Evolutionary conservation across 805 yeast genomes (phyloP).

Genomic region (Wickerhamomyces xylosicus): DNA sequence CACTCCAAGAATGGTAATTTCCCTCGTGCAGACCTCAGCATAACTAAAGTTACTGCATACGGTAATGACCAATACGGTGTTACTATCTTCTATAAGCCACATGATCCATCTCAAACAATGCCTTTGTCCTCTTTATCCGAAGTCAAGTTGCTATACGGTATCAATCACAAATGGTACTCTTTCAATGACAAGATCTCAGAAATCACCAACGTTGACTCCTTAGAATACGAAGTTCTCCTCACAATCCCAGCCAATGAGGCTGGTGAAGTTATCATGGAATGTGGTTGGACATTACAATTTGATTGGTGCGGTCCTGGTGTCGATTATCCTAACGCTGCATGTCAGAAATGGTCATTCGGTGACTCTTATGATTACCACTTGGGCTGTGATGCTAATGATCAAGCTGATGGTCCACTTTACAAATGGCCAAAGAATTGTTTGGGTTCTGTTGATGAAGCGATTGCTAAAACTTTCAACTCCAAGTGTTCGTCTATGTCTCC

Average conservation of each 20-base stretch:
- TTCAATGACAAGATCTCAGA: not conserved
- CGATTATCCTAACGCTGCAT: constrained; percentile 7
- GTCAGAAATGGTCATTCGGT: constrained; percentile 12
- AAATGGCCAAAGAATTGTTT: constrained; percentile 16
- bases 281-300: constrained; percentile 12
- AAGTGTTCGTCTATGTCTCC: too few species aligned
- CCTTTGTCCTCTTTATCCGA: constrained; percentile 9
- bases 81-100: constrained; percentile 6
- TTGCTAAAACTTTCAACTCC: too few species aligned
- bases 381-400: constrained; percentile 15
- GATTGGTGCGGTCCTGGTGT: constrained; percentile 18
- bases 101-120: constrained; percentile 2
- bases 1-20: constrained; percentile 5
- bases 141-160: constrained; percentile 11
- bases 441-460: too few species aligned
- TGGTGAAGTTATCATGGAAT: constrained; percentile 8
- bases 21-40: constrained; percentile 8
- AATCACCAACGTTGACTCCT: constrained; percentile 5
- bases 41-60: constrained; percentile 8
- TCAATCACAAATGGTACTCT: constrained; percentile 2
- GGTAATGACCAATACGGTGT: constrained; percentile 9
- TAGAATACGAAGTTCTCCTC: constrained; percentile 6
- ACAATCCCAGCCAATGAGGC: constrained; percentile 1
- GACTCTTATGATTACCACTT: constrained; percentile 15
- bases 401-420: constrained; percentile 13